Percentiles rank a stretch among this genome's conserved stretches.
Evolutionary conservation across 2,329 filamentous ascomycete species (phyloP).

Genomic region (Knoxdaviesia proteae): DNA sequence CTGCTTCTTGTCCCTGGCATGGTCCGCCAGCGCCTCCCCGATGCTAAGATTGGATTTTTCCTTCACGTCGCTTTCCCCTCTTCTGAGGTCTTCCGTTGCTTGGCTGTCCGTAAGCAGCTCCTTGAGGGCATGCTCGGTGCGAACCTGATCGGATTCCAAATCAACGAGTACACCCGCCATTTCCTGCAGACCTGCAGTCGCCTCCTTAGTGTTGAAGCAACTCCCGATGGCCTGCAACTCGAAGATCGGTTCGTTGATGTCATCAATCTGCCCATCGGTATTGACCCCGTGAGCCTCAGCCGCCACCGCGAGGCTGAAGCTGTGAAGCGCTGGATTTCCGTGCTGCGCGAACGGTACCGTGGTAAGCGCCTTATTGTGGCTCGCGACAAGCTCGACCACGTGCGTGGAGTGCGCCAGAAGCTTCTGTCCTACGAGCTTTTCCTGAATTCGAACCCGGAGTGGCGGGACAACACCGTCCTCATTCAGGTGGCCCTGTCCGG

Average conservation of each 20-base stretch:
- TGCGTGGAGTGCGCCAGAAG: constrained; percentile 85
- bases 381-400: constrained; percentile 81
- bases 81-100: constrained; percentile 83
- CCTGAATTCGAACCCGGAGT: constrained; percentile 80
- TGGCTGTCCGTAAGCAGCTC: constrained; percentile 69
- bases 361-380: constrained; percentile 83
- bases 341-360: constrained; percentile 64
- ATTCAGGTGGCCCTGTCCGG: constrained; percentile 88
- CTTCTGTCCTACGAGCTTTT: constrained; percentile 82
- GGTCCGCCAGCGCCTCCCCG: constrained; percentile 74
- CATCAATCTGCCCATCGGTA: constrained; percentile 67
- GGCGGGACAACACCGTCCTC: constrained; percentile 69
- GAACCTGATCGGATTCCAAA: constrained; percentile 85
- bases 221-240: constrained; percentile 67
- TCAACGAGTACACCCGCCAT: constrained; percentile 77
- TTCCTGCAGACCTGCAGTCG: constrained; percentile 93
- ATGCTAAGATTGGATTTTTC: constrained; percentile 92
- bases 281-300: constrained; percentile 61
- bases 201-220: constrained; percentile 74
- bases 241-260: constrained; percentile 91
- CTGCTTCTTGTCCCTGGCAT: constrained; percentile 73
- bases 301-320: constrained; percentile 49
- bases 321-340: constrained; percentile 58
- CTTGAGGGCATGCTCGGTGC: constrained; percentile 85
- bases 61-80: constrained; percentile 89